Base-by-base conservation (phyloP, 2,329 filamentous ascomycete genomes). In the Trichoderma aggressivum region DNA sequence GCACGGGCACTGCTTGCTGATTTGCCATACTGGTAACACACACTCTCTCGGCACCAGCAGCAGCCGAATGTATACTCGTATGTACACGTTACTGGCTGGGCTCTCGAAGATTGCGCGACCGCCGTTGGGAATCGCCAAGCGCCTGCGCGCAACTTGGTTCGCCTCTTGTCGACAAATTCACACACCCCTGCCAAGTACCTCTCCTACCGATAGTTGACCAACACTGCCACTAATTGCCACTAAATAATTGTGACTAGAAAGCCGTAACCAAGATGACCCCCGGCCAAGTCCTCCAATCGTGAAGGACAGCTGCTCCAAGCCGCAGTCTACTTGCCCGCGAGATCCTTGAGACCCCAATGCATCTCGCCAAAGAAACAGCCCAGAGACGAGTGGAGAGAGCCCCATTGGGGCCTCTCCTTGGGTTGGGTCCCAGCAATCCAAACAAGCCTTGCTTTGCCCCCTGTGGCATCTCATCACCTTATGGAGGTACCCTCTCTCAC, bases 181-280 rank as follows among this genome's bases (percentile, higher is more conserved):
- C 59, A 62, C 67, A 47, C 47, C 55, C 70, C 63, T 58, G 47
- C 43, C 47, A 32, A 28, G 59, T n/a, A 34, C 34, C 43, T 55
- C 43, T 63, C 26, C 61, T 63, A 50, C 50, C 18, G 30, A 28
- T 47, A 26, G 58, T 61, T 66, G 58, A 68, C 63, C 47, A 68
- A 61, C 43, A 65, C 55, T 62, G 70, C 66, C 66, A 69, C 66
- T 69, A 71, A 68, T 67, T 56, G 63, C 63, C 70, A 71, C 70
- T 67, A 71, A 67, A 56, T 32, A 50, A 56, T n/a, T 61, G 53
- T 32, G 32, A 60, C 70, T 60, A 56, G 58, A 63, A 58, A n/a
- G 26, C 21, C 56, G 36, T 34, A 59, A 63, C 63, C 34, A 61
- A 34, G 62, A 64, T 28, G 56, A 68, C 39, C 30, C 68, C 60